Conservation (phyloP, 139 green algal genomes). For the Chlamydomonas asymmetrica region DNA sequence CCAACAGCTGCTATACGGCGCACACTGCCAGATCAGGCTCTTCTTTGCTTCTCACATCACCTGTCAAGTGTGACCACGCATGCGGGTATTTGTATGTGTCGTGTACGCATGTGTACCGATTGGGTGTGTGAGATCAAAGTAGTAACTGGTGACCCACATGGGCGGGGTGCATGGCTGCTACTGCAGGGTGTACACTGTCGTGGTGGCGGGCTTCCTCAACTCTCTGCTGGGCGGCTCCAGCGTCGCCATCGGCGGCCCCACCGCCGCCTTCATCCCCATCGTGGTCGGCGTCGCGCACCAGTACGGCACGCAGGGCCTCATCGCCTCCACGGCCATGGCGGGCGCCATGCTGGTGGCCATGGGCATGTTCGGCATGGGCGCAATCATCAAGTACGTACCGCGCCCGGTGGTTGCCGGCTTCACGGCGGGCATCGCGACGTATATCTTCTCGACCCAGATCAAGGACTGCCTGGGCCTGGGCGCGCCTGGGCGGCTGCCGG, state of each 20-base stretch:
- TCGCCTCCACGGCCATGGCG: slow-evolving; percentile 23
- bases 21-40: too few species aligned
- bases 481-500: slow-evolving; percentile 22
- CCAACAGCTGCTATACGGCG: too few species aligned
- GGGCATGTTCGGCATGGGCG: slow-evolving; percentile 25
- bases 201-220: slow-evolving; percentile 28
- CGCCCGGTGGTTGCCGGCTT: slow-evolving; percentile 35
- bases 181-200: slow-evolving; percentile 29
- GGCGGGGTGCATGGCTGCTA: too few species aligned
- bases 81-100: too few species aligned
- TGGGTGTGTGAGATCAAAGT: too few species aligned
- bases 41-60: too few species aligned
- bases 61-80: too few species aligned
- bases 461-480: slow-evolving; percentile 39
- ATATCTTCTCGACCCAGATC: slow-evolving; percentile 33
- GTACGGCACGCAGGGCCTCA: slow-evolving; percentile 15
- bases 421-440: slow-evolving; percentile 39
- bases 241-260: slow-evolving; percentile 29
- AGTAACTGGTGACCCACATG: too few species aligned
- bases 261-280: slow-evolving; percentile 43
- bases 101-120: too few species aligned
- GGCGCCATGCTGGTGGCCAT: slow-evolving; percentile 36
- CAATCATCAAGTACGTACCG: slow-evolving; percentile 27
- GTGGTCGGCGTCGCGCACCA: slow-evolving; percentile 32
- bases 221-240: slow-evolving; percentile 25